phyloP scores from a whole-genome alignment of 768 basidiomycete genomes.

The Kwoniella newhampshirensis region DNA sequence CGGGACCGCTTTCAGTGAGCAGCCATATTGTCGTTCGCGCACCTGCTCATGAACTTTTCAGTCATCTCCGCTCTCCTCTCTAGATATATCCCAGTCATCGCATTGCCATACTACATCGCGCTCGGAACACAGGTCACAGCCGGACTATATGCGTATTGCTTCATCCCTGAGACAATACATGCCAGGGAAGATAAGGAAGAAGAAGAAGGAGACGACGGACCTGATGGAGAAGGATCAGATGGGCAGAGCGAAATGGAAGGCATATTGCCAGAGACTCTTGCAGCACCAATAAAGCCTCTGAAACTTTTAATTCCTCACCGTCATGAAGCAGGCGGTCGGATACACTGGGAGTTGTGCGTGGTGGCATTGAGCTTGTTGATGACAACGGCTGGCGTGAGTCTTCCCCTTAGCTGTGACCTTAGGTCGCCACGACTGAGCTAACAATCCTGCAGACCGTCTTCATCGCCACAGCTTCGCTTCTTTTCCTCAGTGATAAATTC shows the following conservation, averaged over 20 bases:
- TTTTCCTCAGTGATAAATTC: constrained; percentile 48
- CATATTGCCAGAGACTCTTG: constrained; percentile 23
- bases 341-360: constrained; percentile 37
- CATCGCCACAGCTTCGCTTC: constrained; percentile 41
- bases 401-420: neutral
- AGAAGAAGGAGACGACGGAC: constrained; percentile 20
- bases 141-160: constrained; percentile 28
- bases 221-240: constrained; percentile 6
- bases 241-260: neutral
- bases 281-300: constrained; percentile 38
- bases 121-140: constrained; percentile 36
- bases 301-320: constrained; percentile 35
- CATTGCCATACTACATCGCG: constrained; percentile 43
- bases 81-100: constrained; percentile 34
- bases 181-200: constrained; percentile 6
- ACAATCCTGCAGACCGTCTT: constrained; percentile 35
- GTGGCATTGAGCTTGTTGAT: constrained; percentile 39
- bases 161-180: constrained; percentile 37
- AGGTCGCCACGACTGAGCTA: neutral
- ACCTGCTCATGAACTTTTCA: neutral
- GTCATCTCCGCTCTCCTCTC: constrained; percentile 41
- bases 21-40: neutral
- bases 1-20: constrained; percentile 33
- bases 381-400: constrained; percentile 40
- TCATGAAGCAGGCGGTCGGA: constrained; percentile 25